Percentiles rank a stretch among this genome's conserved stretches.
Conservation (phyloP, 495 filamentous ascomycete species). For the Penicillium soppii region DNA sequence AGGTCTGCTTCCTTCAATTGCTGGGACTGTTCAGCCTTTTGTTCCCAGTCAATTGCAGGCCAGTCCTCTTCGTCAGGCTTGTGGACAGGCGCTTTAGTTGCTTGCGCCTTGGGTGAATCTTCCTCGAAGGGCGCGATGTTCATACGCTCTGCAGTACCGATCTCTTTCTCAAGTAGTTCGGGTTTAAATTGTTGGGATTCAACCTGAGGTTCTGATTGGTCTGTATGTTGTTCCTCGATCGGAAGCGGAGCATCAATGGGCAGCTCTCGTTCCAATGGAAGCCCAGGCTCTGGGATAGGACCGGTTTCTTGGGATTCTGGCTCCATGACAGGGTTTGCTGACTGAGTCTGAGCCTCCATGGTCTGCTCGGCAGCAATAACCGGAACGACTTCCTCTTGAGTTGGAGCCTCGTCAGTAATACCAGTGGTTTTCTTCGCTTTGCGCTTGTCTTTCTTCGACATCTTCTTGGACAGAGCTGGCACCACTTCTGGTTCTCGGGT, state of each 20-base stretch:
- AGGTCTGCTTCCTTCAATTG: slow-evolving; percentile 23
- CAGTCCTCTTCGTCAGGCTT: slow-evolving; percentile 31
- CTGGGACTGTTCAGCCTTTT: slow-evolving; percentile 26
- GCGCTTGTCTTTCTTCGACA: slow-evolving; percentile 42
- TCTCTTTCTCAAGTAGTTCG: neutral
- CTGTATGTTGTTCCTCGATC: neutral
- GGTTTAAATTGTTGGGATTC: neutral
- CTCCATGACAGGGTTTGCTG: neutral
- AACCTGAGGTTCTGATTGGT: slow-evolving; percentile 7
- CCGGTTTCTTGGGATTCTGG: neutral
- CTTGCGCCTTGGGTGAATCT: slow-evolving; percentile 3
- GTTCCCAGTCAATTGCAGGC: slow-evolving; percentile 42
- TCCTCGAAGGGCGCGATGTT: slow-evolving; percentile 4
- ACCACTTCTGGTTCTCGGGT: slow-evolving; percentile 3
- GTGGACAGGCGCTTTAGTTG: slow-evolving; percentile 6
- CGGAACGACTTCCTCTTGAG: slow-evolving; percentile 4
- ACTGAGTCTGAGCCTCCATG: neutral
- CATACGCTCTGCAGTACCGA: slow-evolving; percentile 5
- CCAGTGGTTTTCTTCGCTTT: slow-evolving; percentile 29
- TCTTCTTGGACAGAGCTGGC: slow-evolving; percentile 22
- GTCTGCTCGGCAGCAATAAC: neutral
- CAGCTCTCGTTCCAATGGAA: slow-evolving; percentile 1
- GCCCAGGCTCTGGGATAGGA: neutral
- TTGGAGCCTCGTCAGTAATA: neutral
- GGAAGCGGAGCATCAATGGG: neutral